These are phyloP conservation scores for Komagataella kurtzmanii DNA, from an alignment of 805 yeast genomes.

Conservation along the genomic window DNA sequence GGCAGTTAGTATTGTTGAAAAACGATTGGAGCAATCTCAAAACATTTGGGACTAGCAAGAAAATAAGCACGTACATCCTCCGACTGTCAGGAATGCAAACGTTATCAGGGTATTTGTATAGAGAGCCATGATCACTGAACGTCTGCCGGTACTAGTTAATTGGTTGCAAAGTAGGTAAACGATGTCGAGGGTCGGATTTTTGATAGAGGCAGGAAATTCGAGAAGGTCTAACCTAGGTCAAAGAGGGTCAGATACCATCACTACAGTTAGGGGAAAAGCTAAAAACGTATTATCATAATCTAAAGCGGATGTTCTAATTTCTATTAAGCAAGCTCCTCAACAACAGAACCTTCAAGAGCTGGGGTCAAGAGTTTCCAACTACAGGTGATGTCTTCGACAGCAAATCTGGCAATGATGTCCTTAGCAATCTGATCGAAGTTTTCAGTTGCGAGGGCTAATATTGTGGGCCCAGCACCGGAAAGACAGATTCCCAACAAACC, in stretches of 20 bases:
- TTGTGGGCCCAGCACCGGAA: constrained; percentile 98
- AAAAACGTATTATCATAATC: not conserved
- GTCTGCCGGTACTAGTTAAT: not conserved
- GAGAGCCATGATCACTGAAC: not conserved
- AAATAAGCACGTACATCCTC: constrained; percentile 18
- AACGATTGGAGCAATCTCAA: not conserved
- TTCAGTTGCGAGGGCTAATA: constrained; percentile 82
- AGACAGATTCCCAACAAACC: constrained; percentile 90
- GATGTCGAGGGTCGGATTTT: not conserved
- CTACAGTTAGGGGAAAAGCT: not conserved
- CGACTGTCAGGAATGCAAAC: constrained; percentile 18
- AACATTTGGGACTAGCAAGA: not conserved
- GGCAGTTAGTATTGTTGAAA: not conserved
- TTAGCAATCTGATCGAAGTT: constrained; percentile 75
- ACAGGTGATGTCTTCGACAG: constrained; percentile 52
- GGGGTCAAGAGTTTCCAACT: constrained; percentile 75
- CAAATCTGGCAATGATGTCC: constrained; percentile 59
- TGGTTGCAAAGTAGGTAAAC: not conserved
- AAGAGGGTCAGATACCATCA: not conserved
- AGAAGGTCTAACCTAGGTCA: not conserved
- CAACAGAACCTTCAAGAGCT: constrained; percentile 79
- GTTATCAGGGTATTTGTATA: constrained; percentile 6
- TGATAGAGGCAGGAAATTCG: not conserved
- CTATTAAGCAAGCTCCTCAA: constrained; percentile 21
- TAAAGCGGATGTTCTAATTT: not conserved